Percentiles rank a stretch among this genome's conserved stretches.
phyloP scores from a whole-genome alignment of 305 asterid species.

The Fraxinus greggii region DNA sequence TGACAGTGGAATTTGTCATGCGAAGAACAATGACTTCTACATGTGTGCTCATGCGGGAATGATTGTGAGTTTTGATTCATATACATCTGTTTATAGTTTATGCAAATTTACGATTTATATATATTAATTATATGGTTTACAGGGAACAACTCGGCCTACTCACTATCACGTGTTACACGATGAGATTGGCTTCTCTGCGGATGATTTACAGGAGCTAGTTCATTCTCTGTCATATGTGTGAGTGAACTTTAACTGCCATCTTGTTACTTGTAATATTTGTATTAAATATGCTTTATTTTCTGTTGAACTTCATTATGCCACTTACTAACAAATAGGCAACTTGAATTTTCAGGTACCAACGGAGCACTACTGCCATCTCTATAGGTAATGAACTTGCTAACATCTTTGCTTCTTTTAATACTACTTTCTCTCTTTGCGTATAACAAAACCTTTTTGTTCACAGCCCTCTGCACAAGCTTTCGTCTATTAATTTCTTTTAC shows the following conservation, averaged over 20 bases:
- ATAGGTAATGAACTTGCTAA: conserved; percentile 46
- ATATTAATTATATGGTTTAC: not conserved
- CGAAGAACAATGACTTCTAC: conserved; percentile 60
- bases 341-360: conserved; percentile 58
- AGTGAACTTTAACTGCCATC: conserved; percentile 14
- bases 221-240: conserved; percentile 73
- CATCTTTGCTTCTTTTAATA: not conserved
- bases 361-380: conserved; percentile 73
- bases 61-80: conserved; percentile 48
- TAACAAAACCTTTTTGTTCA: not conserved
- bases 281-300: not conserved
- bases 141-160: conserved; percentile 78
- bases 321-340: not conserved
- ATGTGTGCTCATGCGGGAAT: conserved; percentile 76
- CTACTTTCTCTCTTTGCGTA: not conserved
- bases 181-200: conserved; percentile 61
- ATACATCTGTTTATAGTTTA: not conserved
- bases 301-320: not conserved
- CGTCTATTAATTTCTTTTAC: not conserved
- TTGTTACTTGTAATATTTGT: not conserved
- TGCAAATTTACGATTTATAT: not conserved
- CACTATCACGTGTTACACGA: conserved; percentile 70
- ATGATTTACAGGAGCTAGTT: conserved; percentile 68
- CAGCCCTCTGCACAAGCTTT: not conserved
- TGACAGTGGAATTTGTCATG: conserved; percentile 61